Evolutionary conservation across 2,329 filamentous ascomycete genomes (phyloP).

Genomic region (Trichocomaceae sp.): DNA sequence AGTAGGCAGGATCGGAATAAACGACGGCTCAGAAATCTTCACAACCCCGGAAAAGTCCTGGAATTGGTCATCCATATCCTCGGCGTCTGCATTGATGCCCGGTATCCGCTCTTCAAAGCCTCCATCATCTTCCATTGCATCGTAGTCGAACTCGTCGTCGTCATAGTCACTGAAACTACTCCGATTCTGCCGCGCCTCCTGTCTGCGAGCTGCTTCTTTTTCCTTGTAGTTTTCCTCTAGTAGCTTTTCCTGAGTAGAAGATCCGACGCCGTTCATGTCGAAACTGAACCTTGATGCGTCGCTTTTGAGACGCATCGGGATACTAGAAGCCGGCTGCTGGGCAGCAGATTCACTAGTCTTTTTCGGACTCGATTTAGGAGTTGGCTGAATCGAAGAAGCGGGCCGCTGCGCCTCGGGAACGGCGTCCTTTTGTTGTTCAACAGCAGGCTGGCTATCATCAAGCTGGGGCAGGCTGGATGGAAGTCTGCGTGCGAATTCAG

Average conservation of each 20-base stretch:
- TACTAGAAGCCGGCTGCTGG: constrained; percentile 21
- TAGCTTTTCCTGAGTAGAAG: constrained; percentile 53
- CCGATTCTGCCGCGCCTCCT: constrained; percentile 24
- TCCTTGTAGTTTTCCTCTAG: constrained; percentile 58
- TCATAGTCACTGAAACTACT: constrained; percentile 32
- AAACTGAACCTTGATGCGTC: constrained; percentile 61
- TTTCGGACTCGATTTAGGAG: constrained; percentile 18
- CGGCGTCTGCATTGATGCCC: constrained; percentile 43
- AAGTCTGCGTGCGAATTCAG: constrained; percentile 40
- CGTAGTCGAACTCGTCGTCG: constrained; percentile 41
- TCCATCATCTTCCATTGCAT: constrained; percentile 38
- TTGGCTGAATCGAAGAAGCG: constrained; percentile 4
- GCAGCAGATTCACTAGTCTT: constrained; percentile 26
- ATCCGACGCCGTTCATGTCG: constrained; percentile 54
- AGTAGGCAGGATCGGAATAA: constrained; percentile 30
- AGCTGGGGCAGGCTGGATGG: constrained; percentile 30
- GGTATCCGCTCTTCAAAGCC: constrained; percentile 44
- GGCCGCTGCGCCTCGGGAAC: constrained; percentile 2
- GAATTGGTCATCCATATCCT: constrained; percentile 30
- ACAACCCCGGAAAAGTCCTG: constrained; percentile 23
- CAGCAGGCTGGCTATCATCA: constrained; percentile 5
- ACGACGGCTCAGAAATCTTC: constrained; percentile 26
- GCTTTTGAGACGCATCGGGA: constrained; percentile 47
- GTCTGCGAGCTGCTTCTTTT: constrained; percentile 42
- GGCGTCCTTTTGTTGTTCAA: constrained; percentile 3